phyloP scores from a whole-genome alignment of 352 stramenopile species.

The Pythium utonaiense region DNA sequence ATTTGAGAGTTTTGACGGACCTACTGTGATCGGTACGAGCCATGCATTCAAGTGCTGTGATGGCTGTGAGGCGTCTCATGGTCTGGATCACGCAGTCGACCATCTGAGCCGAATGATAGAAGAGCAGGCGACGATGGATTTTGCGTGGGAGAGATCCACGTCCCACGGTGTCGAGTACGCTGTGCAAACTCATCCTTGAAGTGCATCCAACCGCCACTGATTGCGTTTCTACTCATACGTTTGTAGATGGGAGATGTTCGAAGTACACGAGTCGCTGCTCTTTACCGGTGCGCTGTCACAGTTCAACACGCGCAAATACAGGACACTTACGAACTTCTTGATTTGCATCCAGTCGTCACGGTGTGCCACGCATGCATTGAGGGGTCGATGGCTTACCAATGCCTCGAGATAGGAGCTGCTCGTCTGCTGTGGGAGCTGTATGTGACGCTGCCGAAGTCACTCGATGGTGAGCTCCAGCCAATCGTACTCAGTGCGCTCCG shows the following conservation, averaged over 20 bases:
- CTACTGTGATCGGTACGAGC: constrained; percentile 43
- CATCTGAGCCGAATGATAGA: constrained; percentile 49
- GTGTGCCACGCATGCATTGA: constrained; percentile 64
- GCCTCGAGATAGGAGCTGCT: constrained; percentile 32
- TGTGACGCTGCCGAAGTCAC: constrained; percentile 16
- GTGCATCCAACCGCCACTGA: neutral
- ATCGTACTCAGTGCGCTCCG: constrained; percentile 44
- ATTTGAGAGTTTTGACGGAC: constrained; percentile 53
- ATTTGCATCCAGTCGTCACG: constrained; percentile 54
- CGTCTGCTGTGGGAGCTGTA: constrained; percentile 32
- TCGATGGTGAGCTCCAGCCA: constrained; percentile 14
- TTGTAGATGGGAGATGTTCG: constrained; percentile 38
- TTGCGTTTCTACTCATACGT: neutral
- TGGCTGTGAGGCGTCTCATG: neutral
- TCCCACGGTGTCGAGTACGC: constrained; percentile 31
- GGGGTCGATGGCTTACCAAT: constrained; percentile 35
- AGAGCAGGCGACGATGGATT: constrained; percentile 47
- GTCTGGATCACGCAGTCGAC: constrained; percentile 32
- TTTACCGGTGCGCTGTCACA: constrained; percentile 37
- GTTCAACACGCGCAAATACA: neutral
- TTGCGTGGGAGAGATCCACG: constrained; percentile 38
- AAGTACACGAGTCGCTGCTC: constrained; percentile 52
- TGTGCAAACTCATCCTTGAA: neutral
- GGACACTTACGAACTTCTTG: neutral
- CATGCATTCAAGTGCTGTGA: neutral